Percentiles rank a stretch among this genome's conserved stretches.
These are phyloP conservation scores for Adenanthera pavonina DNA, from an alignment of 306 rosid species.

Conservation along the genomic window DNA sequence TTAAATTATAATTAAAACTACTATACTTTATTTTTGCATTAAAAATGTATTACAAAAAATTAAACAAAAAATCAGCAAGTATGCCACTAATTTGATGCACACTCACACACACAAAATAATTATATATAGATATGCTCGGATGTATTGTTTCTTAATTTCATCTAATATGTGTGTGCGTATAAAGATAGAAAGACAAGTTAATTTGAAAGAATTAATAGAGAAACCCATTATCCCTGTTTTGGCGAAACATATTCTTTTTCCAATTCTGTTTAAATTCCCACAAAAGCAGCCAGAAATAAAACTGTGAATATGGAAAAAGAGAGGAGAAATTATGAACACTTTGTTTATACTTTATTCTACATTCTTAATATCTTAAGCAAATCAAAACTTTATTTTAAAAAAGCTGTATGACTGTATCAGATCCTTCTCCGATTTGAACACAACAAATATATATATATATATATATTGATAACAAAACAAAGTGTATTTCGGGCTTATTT, in stretches of 20 bases:
- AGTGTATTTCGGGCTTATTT: neutral
- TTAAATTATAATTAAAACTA: no score
- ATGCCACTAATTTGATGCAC: no score
- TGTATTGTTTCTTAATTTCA: neutral
- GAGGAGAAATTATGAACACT: neutral
- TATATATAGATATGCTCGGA: no score
- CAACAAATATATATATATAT: neutral
- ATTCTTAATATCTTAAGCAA: neutral
- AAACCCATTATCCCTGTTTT: neutral
- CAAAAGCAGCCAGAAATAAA: neutral
- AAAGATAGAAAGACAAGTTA: neutral
- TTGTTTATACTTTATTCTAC: slow-evolving; percentile 1
- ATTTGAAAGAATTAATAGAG: neutral
- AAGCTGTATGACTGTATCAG: slow-evolving; percentile 1
- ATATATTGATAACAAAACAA: no score
- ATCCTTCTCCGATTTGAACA: neutral
- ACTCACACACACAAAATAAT: no score
- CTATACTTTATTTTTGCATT: no score
- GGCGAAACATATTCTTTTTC: neutral
- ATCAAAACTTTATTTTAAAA: neutral
- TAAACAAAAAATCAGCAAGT: no score
- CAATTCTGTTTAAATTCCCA: neutral
- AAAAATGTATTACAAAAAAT: no score
- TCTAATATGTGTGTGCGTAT: neutral
- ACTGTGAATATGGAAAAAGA: neutral